Evolutionary conservation across 2,329 filamentous ascomycete genomes (phyloP), one percentile per base, ranked within the genome.

Genomic region (Ophiostoma perfectum): DNA sequence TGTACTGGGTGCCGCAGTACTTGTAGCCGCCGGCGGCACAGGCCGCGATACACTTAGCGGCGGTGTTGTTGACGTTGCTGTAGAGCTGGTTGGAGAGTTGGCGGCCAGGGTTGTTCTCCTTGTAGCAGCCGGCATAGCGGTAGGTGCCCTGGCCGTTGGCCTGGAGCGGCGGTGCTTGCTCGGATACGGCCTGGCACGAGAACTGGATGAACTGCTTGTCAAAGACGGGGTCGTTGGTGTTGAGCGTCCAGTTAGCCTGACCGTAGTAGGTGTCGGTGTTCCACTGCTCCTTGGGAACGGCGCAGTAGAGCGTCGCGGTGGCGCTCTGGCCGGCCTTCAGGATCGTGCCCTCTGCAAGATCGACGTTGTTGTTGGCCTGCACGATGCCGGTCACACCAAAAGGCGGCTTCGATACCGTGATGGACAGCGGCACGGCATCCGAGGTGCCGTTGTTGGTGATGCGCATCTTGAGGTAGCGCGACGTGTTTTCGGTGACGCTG

Each of bases 391-490:
- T 72, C 2, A 84, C 78, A 14, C 84, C 84, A 67, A 84, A 86
- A 0, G 86, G 86, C 4, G 85, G 84, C 73, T 88, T 88, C 0
- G 85, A 88, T 2, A 88, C 84, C 0, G 85, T 87, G 14, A 87
- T 75, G 0, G 81, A 84, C 1, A 87, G 78, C 1, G 81, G 78
- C 27, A 80, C 79, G 66, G 82, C 81, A 69, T 82, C 82, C 1
- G 80, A 75, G 1, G 80, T 79, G 8, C 81, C 83, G 64, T 80
- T 81, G 72, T 87, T 88, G 47, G 81, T 84, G 38, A 87, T 74
- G 0, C 85, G 80, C 74, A 88, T 78, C 66, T 79, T 80, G 3
- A 86, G 78, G 4, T 78, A 79, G 0, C 76, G 77, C 0, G 80
- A 81, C 0, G 77, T 80, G 49, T 84, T 84, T 72, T 86, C 80